Evolutionary conservation across 306 rosid genomes (phyloP).

Genomic region (Fragaria vesca): DNA sequence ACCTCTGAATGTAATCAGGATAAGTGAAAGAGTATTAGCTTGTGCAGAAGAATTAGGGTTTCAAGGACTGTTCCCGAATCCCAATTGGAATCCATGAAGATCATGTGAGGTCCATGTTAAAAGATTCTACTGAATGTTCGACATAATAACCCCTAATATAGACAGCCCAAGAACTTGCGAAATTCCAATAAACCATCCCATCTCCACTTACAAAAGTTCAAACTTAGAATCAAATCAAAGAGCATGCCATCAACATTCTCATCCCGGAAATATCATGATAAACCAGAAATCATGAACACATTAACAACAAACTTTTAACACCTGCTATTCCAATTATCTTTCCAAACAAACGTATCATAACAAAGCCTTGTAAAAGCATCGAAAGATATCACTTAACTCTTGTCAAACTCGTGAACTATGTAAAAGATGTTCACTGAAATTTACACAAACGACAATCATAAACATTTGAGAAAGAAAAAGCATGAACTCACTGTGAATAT

Average conservation of each 20-base stretch:
- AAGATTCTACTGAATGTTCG: not conserved
- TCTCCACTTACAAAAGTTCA: not conserved
- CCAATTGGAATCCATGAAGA: constrained; percentile 26
- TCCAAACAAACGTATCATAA: not conserved
- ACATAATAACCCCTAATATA: not conserved
- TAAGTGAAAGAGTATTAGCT: not conserved
- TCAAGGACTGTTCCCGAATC: constrained; percentile 30
- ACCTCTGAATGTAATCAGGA: not conserved
- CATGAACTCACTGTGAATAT: not conserved
- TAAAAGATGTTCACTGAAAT: not conserved
- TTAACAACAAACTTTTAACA: not conserved
- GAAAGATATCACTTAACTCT: not conserved
- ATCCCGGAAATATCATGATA: not conserved
- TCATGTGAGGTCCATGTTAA: no score
- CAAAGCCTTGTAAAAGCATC: not conserved
- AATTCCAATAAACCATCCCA: not conserved
- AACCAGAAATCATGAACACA: not conserved
- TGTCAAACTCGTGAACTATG: not conserved
- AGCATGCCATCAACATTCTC: not conserved
- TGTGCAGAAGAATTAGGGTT: constrained; percentile 26
- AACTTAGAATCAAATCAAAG: not conserved
- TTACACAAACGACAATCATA: not conserved
- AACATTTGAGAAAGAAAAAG: not conserved
- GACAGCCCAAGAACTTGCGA: not conserved
- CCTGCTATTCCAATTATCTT: not conserved